phyloP scores from a whole-genome alignment of 768 basidiomycete species.

The Jaapia argillacea region DNA sequence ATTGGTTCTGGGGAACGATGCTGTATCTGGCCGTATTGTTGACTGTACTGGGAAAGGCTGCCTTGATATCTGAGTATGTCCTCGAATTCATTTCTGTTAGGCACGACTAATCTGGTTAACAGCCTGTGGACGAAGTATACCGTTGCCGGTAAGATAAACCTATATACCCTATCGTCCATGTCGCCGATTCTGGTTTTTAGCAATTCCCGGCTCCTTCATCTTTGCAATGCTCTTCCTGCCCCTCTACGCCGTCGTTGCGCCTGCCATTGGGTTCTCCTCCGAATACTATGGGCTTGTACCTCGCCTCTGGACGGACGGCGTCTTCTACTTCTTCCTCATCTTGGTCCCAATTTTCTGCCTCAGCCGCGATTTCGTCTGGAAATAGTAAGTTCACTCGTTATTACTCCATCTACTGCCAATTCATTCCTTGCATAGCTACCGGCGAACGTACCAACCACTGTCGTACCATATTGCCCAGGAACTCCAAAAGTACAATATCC shows the following conservation, averaged over 20 bases:
- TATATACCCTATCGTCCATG: no score
- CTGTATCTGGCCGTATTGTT: conserved; percentile 90
- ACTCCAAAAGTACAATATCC: conserved; percentile 97
- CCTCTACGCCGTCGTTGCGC: conserved; percentile 80
- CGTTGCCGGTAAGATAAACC: conserved; percentile 55
- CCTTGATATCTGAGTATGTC: conserved; percentile 89
- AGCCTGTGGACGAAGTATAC: conserved; percentile 99
- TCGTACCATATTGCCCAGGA: conserved; percentile 99
- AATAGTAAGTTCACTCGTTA: conserved; percentile 60
- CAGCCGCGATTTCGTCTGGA: conserved; percentile 88
- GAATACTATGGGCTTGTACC: conserved; percentile 90
- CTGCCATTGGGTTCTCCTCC: conserved; percentile 77
- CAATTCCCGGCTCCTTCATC: conserved; percentile 93
- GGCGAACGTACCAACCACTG: conserved; percentile 78
- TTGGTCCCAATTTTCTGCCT: conserved; percentile 82
- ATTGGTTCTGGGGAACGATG: conserved; percentile 99
- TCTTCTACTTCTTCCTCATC: conserved; percentile 87
- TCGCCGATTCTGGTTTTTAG: no score
- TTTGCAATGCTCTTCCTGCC: conserved; percentile 97
- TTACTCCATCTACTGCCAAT: conserved; percentile 5
- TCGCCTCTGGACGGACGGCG: conserved; percentile 75
- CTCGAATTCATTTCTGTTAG: no score
- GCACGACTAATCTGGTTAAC: no score
- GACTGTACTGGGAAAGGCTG: conserved; percentile 95
- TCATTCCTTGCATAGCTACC: conserved; percentile 48